A percentile compares a stretch with the other conserved stretches of the same genome.
Evolutionary conservation across 2,329 filamentous ascomycete genomes (phyloP).

Genomic region (Colletotrichum sojae): DNA sequence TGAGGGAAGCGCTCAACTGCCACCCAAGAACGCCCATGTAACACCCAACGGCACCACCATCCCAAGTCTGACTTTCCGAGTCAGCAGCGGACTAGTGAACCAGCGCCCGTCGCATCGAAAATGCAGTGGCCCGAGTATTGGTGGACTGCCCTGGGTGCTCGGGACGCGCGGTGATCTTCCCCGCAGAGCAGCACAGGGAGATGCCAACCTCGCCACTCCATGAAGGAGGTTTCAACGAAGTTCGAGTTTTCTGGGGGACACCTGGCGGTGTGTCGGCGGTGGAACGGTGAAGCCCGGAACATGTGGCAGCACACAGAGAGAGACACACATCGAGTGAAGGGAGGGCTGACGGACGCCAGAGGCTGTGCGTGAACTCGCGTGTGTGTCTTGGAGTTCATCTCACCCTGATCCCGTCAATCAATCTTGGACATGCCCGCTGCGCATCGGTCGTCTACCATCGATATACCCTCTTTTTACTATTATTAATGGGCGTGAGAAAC

Average conservation of each 20-base stretch:
- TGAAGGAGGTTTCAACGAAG: conserved; percentile 30
- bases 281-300: conserved; percentile 2
- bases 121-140: not conserved
- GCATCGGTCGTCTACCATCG: not conserved
- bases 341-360: not conserved
- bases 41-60: not conserved
- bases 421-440: not conserved
- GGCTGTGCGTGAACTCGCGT: not conserved
- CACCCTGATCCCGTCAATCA: conserved; percentile 12
- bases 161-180: conserved; percentile 23
- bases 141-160: conserved; percentile 9
- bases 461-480: not conserved
- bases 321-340: conserved; percentile 4
- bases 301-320: not conserved
- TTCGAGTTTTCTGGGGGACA: conserved; percentile 32
- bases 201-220: conserved; percentile 12
- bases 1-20: not conserved
- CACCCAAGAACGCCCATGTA: not conserved
- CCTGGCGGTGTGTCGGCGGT: conserved; percentile 8
- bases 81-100: conserved; percentile 3
- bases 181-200: conserved; percentile 19
- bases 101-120: conserved; percentile 6
- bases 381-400: conserved; percentile 27
- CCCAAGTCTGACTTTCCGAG: conserved; percentile 1
- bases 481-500: not conserved